Conservation (phyloP, 1,284 basidiomycete species). For the Cryptococcus sp. region DNA sequence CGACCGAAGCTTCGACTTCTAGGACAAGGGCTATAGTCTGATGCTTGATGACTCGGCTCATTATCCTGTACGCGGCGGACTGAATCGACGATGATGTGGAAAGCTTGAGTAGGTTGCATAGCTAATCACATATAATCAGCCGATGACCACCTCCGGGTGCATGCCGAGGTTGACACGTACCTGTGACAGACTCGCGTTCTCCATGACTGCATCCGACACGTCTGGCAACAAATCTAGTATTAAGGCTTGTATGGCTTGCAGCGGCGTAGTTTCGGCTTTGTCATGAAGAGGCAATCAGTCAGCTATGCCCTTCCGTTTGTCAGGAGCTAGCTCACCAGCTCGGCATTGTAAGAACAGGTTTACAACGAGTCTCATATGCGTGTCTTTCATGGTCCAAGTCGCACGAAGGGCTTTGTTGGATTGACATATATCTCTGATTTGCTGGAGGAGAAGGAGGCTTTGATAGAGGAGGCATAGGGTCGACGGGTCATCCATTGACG, state of each 20-base stretch:
- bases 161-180: slow-evolving; percentile 50
- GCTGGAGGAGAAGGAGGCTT: slow-evolving; percentile 68
- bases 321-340: slow-evolving; percentile 27
- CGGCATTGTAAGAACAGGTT: slow-evolving; percentile 47
- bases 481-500: slow-evolving; percentile 63
- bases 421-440: slow-evolving; percentile 68
- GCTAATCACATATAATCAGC: slow-evolving; percentile 9
- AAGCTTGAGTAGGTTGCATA: slow-evolving; percentile 38
- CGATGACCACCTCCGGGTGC: slow-evolving; percentile 1
- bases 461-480: slow-evolving; percentile 68
- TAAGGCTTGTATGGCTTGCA: slow-evolving; percentile 67
- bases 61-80: slow-evolving; percentile 43
- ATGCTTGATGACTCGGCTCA: slow-evolving; percentile 38
- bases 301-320: neutral
- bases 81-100: slow-evolving; percentile 41
- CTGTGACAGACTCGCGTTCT: slow-evolving; percentile 65
- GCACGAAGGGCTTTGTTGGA: slow-evolving; percentile 74
- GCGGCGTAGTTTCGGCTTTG: slow-evolving; percentile 55
- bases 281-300: neutral
- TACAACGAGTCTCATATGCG: slow-evolving; percentile 36
- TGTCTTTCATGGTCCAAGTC: slow-evolving; percentile 66
- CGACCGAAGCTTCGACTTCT: slow-evolving; percentile 65
- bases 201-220: slow-evolving; percentile 66
- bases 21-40: slow-evolving; percentile 64
- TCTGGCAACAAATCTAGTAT: slow-evolving; percentile 69